Conservation (phyloP, 805 yeast species). For the Komagataella kurtzmanii region DNA sequence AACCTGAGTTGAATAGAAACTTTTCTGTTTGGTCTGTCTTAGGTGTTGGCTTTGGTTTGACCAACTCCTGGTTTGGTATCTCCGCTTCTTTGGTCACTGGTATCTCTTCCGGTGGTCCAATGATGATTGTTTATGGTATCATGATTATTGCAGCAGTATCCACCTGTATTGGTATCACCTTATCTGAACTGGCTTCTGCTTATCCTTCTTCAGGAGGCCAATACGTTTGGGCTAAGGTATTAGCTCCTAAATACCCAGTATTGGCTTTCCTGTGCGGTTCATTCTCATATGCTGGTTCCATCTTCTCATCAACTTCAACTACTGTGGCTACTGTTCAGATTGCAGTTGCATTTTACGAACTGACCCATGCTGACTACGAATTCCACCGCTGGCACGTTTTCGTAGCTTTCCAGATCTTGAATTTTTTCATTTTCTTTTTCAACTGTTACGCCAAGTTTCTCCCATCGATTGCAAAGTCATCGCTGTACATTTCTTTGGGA, state of each 20-base stretch:
- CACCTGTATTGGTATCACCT: slow-evolving; percentile 30
- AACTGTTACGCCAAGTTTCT: slow-evolving; percentile 37
- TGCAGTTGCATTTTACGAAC: slow-evolving; percentile 32
- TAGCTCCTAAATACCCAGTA: slow-evolving; percentile 35
- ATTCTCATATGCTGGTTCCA: slow-evolving; percentile 46
- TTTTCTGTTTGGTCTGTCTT: slow-evolving; percentile 33
- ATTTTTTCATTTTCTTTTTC: slow-evolving; percentile 27
- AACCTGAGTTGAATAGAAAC: slow-evolving; percentile 20
- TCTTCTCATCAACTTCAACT: slow-evolving; percentile 50
- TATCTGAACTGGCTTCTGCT: slow-evolving; percentile 40
- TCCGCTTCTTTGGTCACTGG: slow-evolving; percentile 43
- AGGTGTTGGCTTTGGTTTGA: slow-evolving; percentile 48
- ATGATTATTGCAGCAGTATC: slow-evolving; percentile 34
- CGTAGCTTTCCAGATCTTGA: slow-evolving; percentile 31
- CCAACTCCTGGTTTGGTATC: slow-evolving; percentile 51
- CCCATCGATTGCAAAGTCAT: slow-evolving; percentile 33
- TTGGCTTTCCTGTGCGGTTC: slow-evolving; percentile 49
- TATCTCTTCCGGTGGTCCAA: slow-evolving; percentile 44
- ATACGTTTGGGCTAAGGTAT: slow-evolving; percentile 42
- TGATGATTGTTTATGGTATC: slow-evolving; percentile 42
- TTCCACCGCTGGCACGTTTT: slow-evolving; percentile 41
- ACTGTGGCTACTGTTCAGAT: slow-evolving; percentile 39
- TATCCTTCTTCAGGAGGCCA: slow-evolving; percentile 49
- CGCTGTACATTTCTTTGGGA: slow-evolving; percentile 36
- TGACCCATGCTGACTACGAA: slow-evolving; percentile 16